Evolutionary conservation across 306 rosid species (phyloP), one percentile per base, ranked within the genome.

Genomic region (Aeschynomene evenia): DNA sequence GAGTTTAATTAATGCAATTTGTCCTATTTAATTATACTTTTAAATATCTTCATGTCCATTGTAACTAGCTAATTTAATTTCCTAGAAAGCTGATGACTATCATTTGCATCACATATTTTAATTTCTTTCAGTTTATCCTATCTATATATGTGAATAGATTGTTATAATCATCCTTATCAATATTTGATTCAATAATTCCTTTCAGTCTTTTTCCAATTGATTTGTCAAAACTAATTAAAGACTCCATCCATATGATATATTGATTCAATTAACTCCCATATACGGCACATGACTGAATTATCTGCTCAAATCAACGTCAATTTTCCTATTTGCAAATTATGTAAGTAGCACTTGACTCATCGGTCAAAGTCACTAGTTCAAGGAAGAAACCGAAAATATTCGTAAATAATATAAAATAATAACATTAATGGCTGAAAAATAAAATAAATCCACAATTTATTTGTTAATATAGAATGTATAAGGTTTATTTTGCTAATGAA

Each of bases 141-240:
- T 2, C 12, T 2, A 10, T n/a, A n/a, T n/a, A n/a, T n/a, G 42
- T 4, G 42, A 40, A 40, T 52, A 6, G 31, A 43, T 43, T 43
- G 13, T 23, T 10, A 14, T 55, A 55, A 16, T 6, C 9, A 43
- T 57, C 18, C 18, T 71, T 58, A 33, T 60, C 29, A 48, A 21
- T 29, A 71, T 60, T 48, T 33, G 58, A 60, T 60, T 46, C 53
- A n/a, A 61, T 57, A n/a, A 61, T 57, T 43, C 12, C 36, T 72
- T 62, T 72, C 54, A 21, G 29, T 50, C 33, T 7, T 34, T 43
- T 57, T 22, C 73, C 39, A 22, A 71, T 29, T 57, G 56, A 29
- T 43, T 20, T 70, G 31, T 11, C 45, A n/a, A n/a, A n/a, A n/a
- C n/a, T 33, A 6, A 26, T 23, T 2, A 54, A 11, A 68, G 52